Base-by-base conservation (phyloP, 1,284 basidiomycete species). In the Rhodotorula sp. region DNA sequence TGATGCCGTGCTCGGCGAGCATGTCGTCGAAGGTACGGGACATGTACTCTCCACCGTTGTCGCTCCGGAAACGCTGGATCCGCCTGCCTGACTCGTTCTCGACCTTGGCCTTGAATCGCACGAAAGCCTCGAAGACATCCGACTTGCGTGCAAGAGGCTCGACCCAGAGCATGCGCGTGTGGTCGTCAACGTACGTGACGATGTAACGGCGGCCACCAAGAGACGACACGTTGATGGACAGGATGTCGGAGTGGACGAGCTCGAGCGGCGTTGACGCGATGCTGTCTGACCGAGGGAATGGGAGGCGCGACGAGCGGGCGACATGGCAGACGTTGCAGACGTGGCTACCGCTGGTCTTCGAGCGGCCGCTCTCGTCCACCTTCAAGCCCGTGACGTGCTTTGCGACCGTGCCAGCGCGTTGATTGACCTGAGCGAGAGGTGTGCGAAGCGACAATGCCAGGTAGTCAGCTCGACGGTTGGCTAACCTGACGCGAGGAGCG, bases 111-210 rank as follows among this genome's bases (percentile, higher is more conserved):
- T 80, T 77, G 73, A 77, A 83, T 4, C 66, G 47, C 61, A 77
- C 75, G 67, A 83, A 80, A 11, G 58, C 55, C 4, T 62, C 53
- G 60, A 80, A 77, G 24, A 76, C 76, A 4, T 82, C 79, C n/a
- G 71, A 78, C 76, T 82, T 84, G 24, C 53, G 55, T 29, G 74
- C 78, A 34, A 83, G 68, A 22, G 77, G 74, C 44, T 70, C 59
- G 2, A 78, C 74, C 53, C 64, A 76, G 54, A 72, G 68, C 29
- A 76, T 76, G 13, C 71, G 65, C 6, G 76, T 74, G 51, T 67
- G 73, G 62, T 82, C 78, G 71, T 82, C 79, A 61, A 81, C 80
- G 68, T 81, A 80, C 2, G 77, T 78, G n/a, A 81, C 72, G 77
- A 77, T 79, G 71, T 81, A 82, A 8, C 69, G 71, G 56, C 76